Conservation (phyloP, 2,329 filamentous ascomycete genomes). For the Arthroderma sp. region DNA sequence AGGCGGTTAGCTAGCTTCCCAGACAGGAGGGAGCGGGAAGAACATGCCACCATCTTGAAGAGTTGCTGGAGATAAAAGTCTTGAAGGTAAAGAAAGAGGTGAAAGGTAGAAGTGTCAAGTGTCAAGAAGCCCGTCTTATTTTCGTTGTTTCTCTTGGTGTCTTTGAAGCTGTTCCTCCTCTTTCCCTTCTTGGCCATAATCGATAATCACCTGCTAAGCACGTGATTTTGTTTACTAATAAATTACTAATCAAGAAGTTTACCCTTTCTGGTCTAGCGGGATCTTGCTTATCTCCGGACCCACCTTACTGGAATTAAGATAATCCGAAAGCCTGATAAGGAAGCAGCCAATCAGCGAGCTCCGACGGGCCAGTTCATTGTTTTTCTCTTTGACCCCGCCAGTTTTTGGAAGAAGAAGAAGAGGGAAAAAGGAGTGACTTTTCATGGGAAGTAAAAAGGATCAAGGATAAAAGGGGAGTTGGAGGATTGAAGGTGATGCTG, state of each 20-base stretch:
- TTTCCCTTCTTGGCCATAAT: neutral
- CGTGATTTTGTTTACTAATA: neutral
- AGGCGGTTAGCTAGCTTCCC: conserved; percentile 22
- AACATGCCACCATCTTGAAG: conserved; percentile 34
- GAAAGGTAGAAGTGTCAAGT: neutral
- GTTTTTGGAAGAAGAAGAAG: too few relatives aligned
- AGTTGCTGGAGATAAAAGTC: too few relatives aligned
- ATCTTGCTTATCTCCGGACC: neutral
- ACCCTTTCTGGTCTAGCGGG: neutral
- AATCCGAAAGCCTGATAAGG: conserved; percentile 1
- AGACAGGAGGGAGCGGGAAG: conserved; percentile 38
- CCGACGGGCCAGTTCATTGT: neutral
- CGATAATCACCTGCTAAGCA: neutral
- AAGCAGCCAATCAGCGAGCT: neutral
- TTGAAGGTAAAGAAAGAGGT: neutral
- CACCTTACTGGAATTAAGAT: neutral
- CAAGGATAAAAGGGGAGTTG: too few relatives aligned
- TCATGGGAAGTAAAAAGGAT: too few relatives aligned
- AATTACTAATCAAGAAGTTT: neutral
- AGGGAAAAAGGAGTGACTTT: too few relatives aligned
- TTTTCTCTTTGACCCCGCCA: conserved; percentile 1
- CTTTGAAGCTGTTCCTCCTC: neutral
- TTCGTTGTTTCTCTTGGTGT: too few relatives aligned
- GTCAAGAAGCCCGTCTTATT: neutral
- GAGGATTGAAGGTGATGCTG: too few relatives aligned